phyloP scores from a whole-genome alignment of 257 asterid genomes.

The Nicotiana otophora region DNA sequence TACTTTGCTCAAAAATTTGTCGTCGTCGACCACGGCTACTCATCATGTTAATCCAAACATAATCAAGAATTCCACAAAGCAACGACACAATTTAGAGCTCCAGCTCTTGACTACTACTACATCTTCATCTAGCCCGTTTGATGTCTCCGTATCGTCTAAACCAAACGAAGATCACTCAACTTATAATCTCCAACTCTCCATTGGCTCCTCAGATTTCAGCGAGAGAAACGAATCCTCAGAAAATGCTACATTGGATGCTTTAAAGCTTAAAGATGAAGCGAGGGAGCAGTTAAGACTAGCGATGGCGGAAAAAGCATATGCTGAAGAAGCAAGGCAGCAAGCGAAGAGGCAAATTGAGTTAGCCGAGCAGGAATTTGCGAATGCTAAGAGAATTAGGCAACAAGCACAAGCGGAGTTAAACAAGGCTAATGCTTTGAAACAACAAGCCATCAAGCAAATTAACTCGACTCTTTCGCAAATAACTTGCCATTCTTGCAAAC shows the following conservation, averaged over 20 bases:
- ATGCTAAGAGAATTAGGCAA: conserved; percentile 71
- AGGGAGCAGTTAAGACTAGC: conserved; percentile 43
- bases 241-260: conserved; percentile 4
- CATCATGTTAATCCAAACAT: not conserved
- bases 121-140: not conserved
- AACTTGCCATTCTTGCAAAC: conserved; percentile 66
- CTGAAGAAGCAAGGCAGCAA: conserved; percentile 64
- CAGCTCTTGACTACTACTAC: conserved; percentile 29
- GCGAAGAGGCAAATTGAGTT: conserved; percentile 61
- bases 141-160: conserved; percentile 12
- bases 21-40: not conserved
- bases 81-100: conserved; percentile 31
- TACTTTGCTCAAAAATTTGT: not conserved
- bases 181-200: conserved; percentile 34
- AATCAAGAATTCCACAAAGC: not conserved
- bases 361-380: conserved; percentile 69
- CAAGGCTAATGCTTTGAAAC: conserved; percentile 50
- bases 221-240: not conserved
- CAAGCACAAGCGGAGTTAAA: conserved; percentile 65
- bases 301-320: conserved; percentile 57
- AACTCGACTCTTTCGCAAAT: conserved; percentile 44
- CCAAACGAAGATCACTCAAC: conserved; percentile 32
- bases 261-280: conserved; percentile 30
- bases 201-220: conserved; percentile 31
- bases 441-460: conserved; percentile 53